Evolutionary conservation across 495 filamentous ascomycete genomes (phyloP).

Genomic region (Aspergillus affinis): DNA sequence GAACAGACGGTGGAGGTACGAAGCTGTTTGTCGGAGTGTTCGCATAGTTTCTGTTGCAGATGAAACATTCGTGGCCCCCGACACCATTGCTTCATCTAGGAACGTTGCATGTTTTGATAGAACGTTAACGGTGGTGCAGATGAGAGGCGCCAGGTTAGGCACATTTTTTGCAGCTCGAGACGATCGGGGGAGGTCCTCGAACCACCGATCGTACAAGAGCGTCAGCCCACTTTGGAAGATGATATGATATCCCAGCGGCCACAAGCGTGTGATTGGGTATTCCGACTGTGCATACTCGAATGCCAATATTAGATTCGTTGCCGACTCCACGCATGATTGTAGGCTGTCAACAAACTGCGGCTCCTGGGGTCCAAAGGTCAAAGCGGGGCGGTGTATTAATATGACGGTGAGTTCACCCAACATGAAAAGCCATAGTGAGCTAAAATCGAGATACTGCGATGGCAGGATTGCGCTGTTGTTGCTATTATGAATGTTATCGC

Average conservation of each 20-base stretch:
- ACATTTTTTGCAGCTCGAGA: not conserved
- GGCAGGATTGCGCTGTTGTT: not conserved
- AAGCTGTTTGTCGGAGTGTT: not conserved
- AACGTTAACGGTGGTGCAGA: not conserved
- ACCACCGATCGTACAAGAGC: not conserved
- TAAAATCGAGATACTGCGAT: not conserved
- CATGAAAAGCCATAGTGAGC: not conserved
- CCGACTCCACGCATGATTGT: not conserved
- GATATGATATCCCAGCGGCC: not conserved
- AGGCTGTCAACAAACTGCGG: constrained; percentile 3
- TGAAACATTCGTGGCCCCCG: not conserved
- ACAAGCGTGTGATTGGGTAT: not conserved
- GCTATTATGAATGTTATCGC: not conserved
- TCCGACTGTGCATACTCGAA: not conserved
- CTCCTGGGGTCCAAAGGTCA: not conserved
- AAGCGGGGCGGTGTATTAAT: constrained; percentile 2
- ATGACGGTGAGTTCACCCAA: not conserved
- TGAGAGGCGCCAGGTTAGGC: not conserved
- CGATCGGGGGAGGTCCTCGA: not conserved
- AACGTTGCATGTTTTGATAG: not conserved
- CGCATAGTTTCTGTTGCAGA: not conserved
- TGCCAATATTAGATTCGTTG: not conserved
- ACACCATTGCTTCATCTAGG: not conserved
- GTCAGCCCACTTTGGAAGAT: not conserved
- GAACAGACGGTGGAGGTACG: not conserved